Evolutionary conservation across 2,329 filamentous ascomycete genomes (phyloP), one percentile per base, ranked within the genome.

Genomic region (Exophiala lecanii-corni): DNA sequence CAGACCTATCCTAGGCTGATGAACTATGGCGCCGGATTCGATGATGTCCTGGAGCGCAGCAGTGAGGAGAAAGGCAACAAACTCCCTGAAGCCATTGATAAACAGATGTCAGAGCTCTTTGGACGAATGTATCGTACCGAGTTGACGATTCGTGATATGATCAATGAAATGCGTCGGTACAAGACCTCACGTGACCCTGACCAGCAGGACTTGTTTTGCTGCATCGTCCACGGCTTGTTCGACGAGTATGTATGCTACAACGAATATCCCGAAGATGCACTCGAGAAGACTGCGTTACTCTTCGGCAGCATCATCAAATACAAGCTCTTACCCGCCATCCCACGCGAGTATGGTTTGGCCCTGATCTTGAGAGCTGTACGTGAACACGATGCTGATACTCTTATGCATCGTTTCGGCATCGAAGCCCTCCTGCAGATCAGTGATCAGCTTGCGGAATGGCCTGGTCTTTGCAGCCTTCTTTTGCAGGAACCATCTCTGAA

Each of bases 331-430:
- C 88, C 89, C 4, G 84, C 89, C 31, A 78, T 98, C 13, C 88
- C 92, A 3, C 78, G 97, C 23, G 89, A 95, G 60, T 89, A 95
- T 43, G 92, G 87, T n/a, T 72, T 97, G 12, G 89, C 86, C 12
- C 96, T 98, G 88, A 94, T 98, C 51, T 72, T 97, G n/a, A 89
- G 98, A 63, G 88, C 92, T 9, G 89, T 98, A 17, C 78, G 87
- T 52, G 89, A 95, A 51, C 87, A 92, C 57, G 70, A 76, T 21
- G 80, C 85, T 1, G 85, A 94, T 21, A 82, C 89, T 48, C 82
- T 87, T 1, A 97, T 98, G 92, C 97, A 92, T 71, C 95, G 96
- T 58, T 98, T 98, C 61, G 92, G 94, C 9, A 75, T 98, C 9
- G 92, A 98, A 62, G 92, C 92, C 12, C 76, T 98, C 47, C 83